Evolutionary conservation across 2,329 filamentous ascomycete species (phyloP).

Genomic region (Stachybotrys chartarum): DNA sequence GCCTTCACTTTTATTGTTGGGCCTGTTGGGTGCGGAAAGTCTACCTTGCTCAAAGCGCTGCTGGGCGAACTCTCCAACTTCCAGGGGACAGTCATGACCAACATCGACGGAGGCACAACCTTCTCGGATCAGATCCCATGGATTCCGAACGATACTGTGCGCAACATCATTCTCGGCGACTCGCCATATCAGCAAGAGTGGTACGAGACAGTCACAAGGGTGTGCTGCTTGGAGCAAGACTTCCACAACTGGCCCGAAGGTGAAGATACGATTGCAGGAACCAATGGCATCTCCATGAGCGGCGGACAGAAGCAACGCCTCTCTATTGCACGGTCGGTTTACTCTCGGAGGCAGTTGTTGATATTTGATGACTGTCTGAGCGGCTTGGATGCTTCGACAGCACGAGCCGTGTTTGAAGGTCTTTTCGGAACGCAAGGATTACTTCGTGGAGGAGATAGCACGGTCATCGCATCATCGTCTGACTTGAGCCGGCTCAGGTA

Average conservation of each 20-base stretch:
- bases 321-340: slow-evolving; percentile 30
- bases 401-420: slow-evolving; percentile 25
- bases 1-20: slow-evolving; percentile 17
- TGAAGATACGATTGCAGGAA: slow-evolving; percentile 17
- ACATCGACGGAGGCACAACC: slow-evolving; percentile 11
- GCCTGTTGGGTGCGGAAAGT: slow-evolving; percentile 23
- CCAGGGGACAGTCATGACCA: slow-evolving; percentile 7
- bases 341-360: slow-evolving; percentile 21
- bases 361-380: slow-evolving; percentile 32
- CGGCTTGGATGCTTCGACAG: slow-evolving; percentile 29
- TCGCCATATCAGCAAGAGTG: slow-evolving; percentile 10
- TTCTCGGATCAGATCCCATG: slow-evolving; percentile 15
- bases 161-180: slow-evolving; percentile 16
- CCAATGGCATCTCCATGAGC: slow-evolving; percentile 19
- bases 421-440: slow-evolving; percentile 29
- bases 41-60: slow-evolving; percentile 16
- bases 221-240: slow-evolving; percentile 14
- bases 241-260: slow-evolving; percentile 14
- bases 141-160: slow-evolving; percentile 11
- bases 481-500: slow-evolving; percentile 15
- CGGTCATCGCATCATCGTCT: slow-evolving; percentile 23
- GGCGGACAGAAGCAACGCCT: slow-evolving; percentile 20
- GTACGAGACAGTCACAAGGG: slow-evolving; percentile 13
- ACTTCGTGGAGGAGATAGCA: slow-evolving; percentile 20
- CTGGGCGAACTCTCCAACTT: slow-evolving; percentile 14